Evolutionary conservation across 148 eudicot genomes (phyloP).

Genomic region (Beta vulgaris): DNA sequence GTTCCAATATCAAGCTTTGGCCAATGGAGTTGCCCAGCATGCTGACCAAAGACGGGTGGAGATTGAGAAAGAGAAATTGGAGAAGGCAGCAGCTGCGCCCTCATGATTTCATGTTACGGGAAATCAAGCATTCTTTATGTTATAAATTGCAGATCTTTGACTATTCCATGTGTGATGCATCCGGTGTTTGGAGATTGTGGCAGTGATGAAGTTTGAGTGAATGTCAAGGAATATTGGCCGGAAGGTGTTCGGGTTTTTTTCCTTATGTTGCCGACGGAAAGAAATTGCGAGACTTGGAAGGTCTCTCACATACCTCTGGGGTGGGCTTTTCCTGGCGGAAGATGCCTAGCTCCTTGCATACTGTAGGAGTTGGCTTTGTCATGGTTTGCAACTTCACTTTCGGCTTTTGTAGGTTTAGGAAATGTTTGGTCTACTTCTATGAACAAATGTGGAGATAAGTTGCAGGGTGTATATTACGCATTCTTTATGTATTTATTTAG

Average conservation of each 20-base stretch:
- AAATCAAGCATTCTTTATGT: neutral
- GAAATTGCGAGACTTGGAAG: neutral
- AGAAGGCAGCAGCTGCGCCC: slow-evolving; percentile 54
- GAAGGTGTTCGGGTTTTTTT: neutral
- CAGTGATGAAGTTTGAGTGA: slow-evolving; percentile 9
- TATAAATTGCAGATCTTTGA: slow-evolving; percentile 3
- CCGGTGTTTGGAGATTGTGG: neutral
- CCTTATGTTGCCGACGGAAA: slow-evolving; percentile 6
- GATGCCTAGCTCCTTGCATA: slow-evolving; percentile 2
- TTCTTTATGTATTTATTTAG: slow-evolving; percentile 26
- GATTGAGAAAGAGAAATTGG: slow-evolving; percentile 83
- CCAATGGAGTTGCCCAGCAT: slow-evolving; percentile 87
- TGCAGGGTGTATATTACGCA: slow-evolving; percentile 15
- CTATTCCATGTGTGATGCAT: slow-evolving; percentile 12
- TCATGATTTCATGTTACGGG: slow-evolving; percentile 28
- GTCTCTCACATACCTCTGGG: slow-evolving; percentile 5
- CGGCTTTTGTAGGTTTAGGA: slow-evolving; percentile 16
- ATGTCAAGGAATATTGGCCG: neutral
- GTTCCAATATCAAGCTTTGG: slow-evolving; percentile 77
- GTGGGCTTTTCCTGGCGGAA: slow-evolving; percentile 8
- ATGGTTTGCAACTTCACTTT: slow-evolving; percentile 11
- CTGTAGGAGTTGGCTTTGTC: neutral
- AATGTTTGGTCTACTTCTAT: slow-evolving; percentile 18
- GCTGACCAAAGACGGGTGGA: slow-evolving; percentile 83
- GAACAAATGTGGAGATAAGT: slow-evolving; percentile 13